Base-by-base conservation (phyloP, 176 grass and related monocot genomes). In the Raddia distichophylla region DNA sequence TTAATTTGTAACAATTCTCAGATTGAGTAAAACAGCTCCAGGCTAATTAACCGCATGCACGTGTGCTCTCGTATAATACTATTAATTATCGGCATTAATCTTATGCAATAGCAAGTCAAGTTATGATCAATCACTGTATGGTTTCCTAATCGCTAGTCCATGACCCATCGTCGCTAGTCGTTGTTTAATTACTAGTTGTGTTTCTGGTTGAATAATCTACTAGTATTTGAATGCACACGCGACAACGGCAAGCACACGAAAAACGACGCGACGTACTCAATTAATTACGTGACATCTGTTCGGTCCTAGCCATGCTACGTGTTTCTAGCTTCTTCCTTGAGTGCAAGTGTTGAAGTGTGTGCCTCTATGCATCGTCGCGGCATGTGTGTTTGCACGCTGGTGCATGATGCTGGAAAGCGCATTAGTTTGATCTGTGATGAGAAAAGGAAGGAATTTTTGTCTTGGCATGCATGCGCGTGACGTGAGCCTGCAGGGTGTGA, bases 401-500 rank as follows among this genome's bases (percentile, higher is more conserved):
- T 18, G 20, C 22, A 52, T 67, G 37, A 40, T 40, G 27, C 48
- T 1, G 19, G 59, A 49, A 15, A 51, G 61, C 12, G 27, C 34
- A 6, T 67, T 14, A 14, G 13, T 51, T 13, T 48, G 27, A 27
- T 27, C 49, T 43, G 2, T 4, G 5, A 71, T 27, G 27, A 27
- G 27, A 27, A 27, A 27, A 27, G 27, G 6, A 68, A 49, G 11
- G 27, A 8, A 1, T 19, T 10, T 19, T 48, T 48, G 58, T 58
- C 73, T 13, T 71, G 3, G 67, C 46, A 74, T 89, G 66, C 40
- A 52, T 65, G 19, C 64, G 60, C 64, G 44, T 45, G 63, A 15
- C 27, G 27, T 73, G 27, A 27, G 27, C 27, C 27, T 27, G 27
- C 60, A 16, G 35, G 63, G 20, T 19, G 11, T 19, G 11, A n/a